phyloP scores from a whole-genome alignment of 2,329 filamentous ascomycete species.

The Daldinia sp. region DNA sequence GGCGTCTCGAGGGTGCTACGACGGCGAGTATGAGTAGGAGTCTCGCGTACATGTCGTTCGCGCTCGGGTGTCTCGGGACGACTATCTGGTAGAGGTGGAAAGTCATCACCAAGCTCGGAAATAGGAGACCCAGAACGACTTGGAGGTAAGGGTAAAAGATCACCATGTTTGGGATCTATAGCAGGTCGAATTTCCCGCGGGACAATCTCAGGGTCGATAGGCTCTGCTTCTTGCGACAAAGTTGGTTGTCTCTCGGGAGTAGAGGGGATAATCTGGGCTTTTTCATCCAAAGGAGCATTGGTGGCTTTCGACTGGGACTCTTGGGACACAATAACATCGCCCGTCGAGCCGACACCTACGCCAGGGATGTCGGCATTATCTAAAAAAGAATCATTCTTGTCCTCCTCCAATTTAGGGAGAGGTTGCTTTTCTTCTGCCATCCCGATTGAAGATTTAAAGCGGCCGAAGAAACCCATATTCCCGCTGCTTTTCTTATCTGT shows the following conservation, averaged over 20 bases:
- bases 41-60: slow-evolving; percentile 58
- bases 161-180: slow-evolving; percentile 75
- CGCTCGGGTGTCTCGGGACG: slow-evolving; percentile 67
- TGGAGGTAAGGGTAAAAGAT: slow-evolving; percentile 73
- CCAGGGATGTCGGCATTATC: slow-evolving; percentile 77
- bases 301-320: slow-evolving; percentile 60
- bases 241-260: slow-evolving; percentile 43
- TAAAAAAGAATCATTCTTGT: slow-evolving; percentile 74
- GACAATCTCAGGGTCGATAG: slow-evolving; percentile 69
- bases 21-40: slow-evolving; percentile 60
- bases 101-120: slow-evolving; percentile 50
- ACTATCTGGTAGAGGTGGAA: slow-evolving; percentile 70
- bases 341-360: slow-evolving; percentile 74
- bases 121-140: slow-evolving; percentile 66
- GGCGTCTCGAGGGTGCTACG: slow-evolving; percentile 63
- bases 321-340: slow-evolving; percentile 59
- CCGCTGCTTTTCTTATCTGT: slow-evolving; percentile 56
- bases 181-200: slow-evolving; percentile 71
- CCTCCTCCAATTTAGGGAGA: slow-evolving; percentile 53
- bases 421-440: slow-evolving; percentile 51
- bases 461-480: slow-evolving; percentile 62
- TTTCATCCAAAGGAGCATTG: slow-evolving; percentile 58
- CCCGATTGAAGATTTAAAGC: slow-evolving; percentile 60
- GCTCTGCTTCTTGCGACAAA: slow-evolving; percentile 51
- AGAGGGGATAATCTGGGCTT: slow-evolving; percentile 47